Evolutionary conservation across 1,284 basidiomycete species (phyloP), one percentile per base, ranked within the genome.

Genomic region (Trichosporon inkin): DNA sequence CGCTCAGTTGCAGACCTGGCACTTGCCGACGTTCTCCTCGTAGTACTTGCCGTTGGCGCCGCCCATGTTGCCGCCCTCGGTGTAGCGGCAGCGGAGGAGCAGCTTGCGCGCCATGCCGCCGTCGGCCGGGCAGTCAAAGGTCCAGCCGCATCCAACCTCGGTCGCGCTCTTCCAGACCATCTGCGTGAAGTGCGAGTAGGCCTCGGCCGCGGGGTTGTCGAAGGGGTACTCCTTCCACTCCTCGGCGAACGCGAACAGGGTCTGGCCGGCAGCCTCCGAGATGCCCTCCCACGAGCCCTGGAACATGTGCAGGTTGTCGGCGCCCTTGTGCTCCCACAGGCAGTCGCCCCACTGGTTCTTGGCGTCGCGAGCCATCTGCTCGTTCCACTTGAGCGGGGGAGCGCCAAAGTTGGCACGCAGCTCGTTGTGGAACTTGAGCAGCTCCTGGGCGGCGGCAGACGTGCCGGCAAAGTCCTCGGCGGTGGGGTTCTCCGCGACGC

Each of bases 121-220:
- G 22, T 28, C 24, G 16, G 24, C 14, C 8, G 44, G 14, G 55
- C 60, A 61, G 22, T 38, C 41, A 2, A 55, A 17, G 36, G 38
- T 53, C 61, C 61, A 65, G 49, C 35, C 74, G 54, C 75, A 77
- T 17, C 76, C 76, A 28, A 77, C 39, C 53, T 71, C 28, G 36
- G 66, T 70, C n/a, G 67, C 70, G 11, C 32, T 63, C 61, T 75
- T 73, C 76, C 76, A 77, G 36, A 75, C 73, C 61, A 76, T 69
- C 58, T 66, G 61, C 14, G 74, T 76, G 20, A 53, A 53, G 51
- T 53, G 51, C 19, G 51, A 53, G 51, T 53, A 53, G 51, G 51
- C 51, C 34, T 22, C 14, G 11, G 13, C 13, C 11, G 35, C 62
- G 19, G 71, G 71, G 53, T 66, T 66, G 59, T 64, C 61, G 63